A percentile compares a stretch with the other conserved stretches of the same genome.
Evolutionary conservation across 768 basidiomycete genomes (phyloP).

Genomic region (Boletus patriciae): DNA sequence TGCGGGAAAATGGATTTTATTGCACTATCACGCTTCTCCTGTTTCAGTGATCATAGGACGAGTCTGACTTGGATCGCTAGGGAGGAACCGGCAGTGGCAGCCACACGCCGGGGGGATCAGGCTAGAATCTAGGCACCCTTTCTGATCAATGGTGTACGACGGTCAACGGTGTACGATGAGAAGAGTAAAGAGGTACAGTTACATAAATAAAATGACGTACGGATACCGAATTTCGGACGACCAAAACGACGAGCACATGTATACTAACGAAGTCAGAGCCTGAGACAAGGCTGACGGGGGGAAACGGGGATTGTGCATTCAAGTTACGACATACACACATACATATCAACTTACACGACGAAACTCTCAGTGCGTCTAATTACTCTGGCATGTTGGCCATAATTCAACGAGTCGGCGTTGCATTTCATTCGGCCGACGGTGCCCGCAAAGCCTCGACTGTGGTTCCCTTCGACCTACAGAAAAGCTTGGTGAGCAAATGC

Average conservation of each 20-base stretch:
- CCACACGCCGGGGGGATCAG: not conserved
- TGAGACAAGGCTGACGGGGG: too few relatives aligned
- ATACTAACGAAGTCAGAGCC: too few relatives aligned
- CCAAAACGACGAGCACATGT: too few relatives aligned
- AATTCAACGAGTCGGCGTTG: not conserved
- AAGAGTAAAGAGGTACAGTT: too few relatives aligned
- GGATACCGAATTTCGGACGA: too few relatives aligned
- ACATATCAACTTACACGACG: not conserved
- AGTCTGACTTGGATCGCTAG: not conserved
- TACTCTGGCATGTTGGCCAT: not conserved
- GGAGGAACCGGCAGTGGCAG: not conserved
- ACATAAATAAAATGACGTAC: too few relatives aligned
- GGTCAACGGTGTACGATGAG: not conserved
- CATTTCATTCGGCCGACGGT: not conserved
- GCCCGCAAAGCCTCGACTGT: slow-evolving; percentile 10
- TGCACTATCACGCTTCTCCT: too few relatives aligned
- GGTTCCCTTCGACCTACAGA: slow-evolving; percentile 15
- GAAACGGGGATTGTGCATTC: not conserved
- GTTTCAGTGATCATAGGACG: slow-evolving; percentile 1
- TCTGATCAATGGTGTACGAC: too few relatives aligned
- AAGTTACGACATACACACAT: not conserved
- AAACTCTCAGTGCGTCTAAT: not conserved
- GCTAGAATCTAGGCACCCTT: too few relatives aligned
- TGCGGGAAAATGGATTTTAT: too few relatives aligned
- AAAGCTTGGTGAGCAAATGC: not conserved